Evolutionary conservation across 2,329 filamentous ascomycete species (phyloP), one percentile per base, ranked within the genome.

Genomic region (Calonectria ilicicola): DNA sequence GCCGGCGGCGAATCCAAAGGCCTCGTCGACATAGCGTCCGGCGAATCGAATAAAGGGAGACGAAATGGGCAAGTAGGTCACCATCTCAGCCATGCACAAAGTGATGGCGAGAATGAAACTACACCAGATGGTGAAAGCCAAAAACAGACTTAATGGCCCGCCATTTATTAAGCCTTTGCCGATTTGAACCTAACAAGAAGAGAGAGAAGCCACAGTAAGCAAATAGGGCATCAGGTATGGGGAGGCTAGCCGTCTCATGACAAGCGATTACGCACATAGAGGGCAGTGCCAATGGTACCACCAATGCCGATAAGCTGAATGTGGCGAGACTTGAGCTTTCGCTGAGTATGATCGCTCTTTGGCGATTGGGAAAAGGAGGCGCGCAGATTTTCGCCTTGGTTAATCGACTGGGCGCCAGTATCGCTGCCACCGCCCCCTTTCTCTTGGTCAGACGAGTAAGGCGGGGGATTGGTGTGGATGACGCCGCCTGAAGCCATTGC

Each of bases 1-100:
- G 6, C 93, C 93, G 2, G 91, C 90, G 8, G 92, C 92, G 69
- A 94, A 92, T 1, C 93, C 93, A 72, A 95, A 93, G 2, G 93
- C 92, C 75, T 94, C 92, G 76, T 95, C 93, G 35, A 95, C 93
- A 76, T 91, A 95, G 58, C 92, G 89, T 17, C 93, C 93, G 5
- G 93, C 93, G 78, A 95, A 94, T 29, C 92, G 91, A 80, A 95
- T 93, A 81, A 96, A 95, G 0, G 93, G 93, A 47, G 93, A 94
- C 0, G 93, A 94, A 67, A 95, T 93, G 9, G 94, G 93, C 2
- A 94, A 85, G 75, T 93, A 94, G 0, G 92, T 93, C 9, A 94
- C 93, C 93, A 95, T 94, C 81, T 95, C 93, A 15, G 92, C 92
- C 85, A 94, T 90, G 80, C 85, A 88, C 72, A 91, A 85, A 0